These are phyloP conservation scores for Phyllosticta citribraziliensis DNA, from an alignment of 2,329 filamentous ascomycete genomes.

Conservation along the genomic window DNA sequence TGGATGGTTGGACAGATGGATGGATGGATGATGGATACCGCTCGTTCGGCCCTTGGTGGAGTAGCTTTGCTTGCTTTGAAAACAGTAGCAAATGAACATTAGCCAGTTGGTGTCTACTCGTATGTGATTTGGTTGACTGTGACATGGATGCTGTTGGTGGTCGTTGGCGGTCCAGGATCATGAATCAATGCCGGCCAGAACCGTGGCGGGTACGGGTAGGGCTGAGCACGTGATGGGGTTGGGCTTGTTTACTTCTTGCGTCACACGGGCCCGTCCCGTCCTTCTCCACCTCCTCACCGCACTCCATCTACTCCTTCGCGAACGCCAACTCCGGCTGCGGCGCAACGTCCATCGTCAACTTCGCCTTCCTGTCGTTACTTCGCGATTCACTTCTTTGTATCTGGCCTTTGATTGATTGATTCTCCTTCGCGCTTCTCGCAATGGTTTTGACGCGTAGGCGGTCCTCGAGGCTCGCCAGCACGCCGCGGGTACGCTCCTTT, in stretches of 20 bases:
- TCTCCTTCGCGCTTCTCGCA: background rate
- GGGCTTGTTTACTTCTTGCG: constrained; percentile 6
- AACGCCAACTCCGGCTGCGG: background rate
- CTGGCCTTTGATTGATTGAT: background rate
- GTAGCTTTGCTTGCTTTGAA: too few species aligned
- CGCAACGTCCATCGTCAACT: background rate
- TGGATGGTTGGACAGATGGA: too few species aligned
- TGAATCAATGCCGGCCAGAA: too few species aligned
- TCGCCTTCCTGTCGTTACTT: background rate
- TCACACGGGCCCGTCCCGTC: background rate
- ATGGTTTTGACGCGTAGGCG: constrained; percentile 5
- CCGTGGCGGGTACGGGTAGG: background rate
- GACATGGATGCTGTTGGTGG: too few species aligned
- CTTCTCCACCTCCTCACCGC: background rate
- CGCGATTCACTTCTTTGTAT: background rate
- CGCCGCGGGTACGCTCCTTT: background rate
- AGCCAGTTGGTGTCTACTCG: too few species aligned
- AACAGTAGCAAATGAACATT: too few species aligned
- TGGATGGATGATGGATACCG: too few species aligned
- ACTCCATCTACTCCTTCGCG: background rate
- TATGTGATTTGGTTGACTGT: too few species aligned
- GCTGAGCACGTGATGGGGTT: background rate
- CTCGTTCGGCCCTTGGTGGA: too few species aligned
- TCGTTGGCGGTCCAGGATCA: too few species aligned
- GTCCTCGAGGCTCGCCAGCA: constrained; percentile 8